Conservation (phyloP, 129 eudicot species). For the Flaveria ramosissima region DNA sequence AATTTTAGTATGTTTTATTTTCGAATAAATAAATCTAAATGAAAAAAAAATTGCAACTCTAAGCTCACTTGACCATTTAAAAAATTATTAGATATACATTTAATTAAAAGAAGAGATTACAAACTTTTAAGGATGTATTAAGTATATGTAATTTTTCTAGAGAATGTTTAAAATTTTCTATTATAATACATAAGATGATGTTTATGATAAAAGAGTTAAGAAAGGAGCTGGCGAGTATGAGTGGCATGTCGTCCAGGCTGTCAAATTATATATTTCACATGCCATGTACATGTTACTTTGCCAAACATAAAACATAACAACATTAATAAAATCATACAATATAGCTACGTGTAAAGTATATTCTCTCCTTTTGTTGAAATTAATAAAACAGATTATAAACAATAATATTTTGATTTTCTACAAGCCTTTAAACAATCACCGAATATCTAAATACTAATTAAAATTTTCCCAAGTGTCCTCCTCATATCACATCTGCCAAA, state of each 20-base stretch:
- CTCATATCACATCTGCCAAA: neutral
- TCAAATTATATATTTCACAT: conserved; percentile 30
- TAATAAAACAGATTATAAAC: neutral
- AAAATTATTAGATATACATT: too few species aligned
- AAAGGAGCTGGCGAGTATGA: conserved; percentile 20
- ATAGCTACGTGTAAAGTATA: neutral
- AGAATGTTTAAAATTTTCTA: too few species aligned
- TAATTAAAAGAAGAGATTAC: too few species aligned
- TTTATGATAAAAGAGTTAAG: too few species aligned
- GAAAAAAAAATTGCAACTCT: too few species aligned
- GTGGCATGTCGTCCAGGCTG: conserved; percentile 31
- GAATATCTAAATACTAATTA: neutral
- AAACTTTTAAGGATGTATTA: too few species aligned
- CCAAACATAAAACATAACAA: conserved; percentile 19
- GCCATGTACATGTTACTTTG: conserved; percentile 32
- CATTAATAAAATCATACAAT: neutral
- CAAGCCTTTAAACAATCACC: neutral
- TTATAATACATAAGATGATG: too few species aligned
- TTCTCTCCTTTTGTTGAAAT: neutral
- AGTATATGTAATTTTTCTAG: too few species aligned
- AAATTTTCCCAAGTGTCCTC: neutral
- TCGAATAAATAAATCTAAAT: too few species aligned
- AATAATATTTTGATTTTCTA: neutral
- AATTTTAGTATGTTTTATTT: too few species aligned
- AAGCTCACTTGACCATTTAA: too few species aligned